Evolutionary conservation across 2,329 filamentous ascomycete species (phyloP), one percentile per base, ranked within the genome.

Genomic region (Lasiodiplodia sp.): DNA sequence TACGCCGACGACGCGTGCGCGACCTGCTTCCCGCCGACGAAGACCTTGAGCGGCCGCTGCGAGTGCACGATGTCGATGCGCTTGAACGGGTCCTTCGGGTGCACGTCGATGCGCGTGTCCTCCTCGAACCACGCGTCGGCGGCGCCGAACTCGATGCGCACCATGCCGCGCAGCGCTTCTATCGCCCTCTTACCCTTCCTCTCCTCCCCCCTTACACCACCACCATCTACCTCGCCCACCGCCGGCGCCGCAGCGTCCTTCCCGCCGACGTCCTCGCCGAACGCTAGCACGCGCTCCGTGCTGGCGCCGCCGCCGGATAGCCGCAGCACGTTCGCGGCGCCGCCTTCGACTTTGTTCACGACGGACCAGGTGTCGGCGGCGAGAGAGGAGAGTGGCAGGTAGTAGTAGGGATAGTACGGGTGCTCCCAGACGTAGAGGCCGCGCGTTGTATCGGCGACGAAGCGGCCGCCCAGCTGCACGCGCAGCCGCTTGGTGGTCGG

Each of bases 71-170:
- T 85, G 68, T 91, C 89, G 69, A 92, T 80, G 14, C 89, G 84
- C 71, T 89, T 89, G 78, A 86, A 91, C 0, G 89, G 89, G 66
- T 91, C 89, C 71, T 90, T 91, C 0, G 89, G 89, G 69, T 92
- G 89, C 3, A 87, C 82, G 72, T 84, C 85, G 67, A 91, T 85
- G 1, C 83, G 85, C 0, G 81, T 79, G 63, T 89, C 87, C 77
- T 91, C 89, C 73, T 89, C 88, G 71, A 84, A 84, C 84, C 84
- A 86, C 57, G 51, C 66, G 38, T 66, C 69, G 5, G 52, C 44
- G 2, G 72, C 73, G 5, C 69, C 51, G 62, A 79, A 79, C 28
- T 78, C 75, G 3, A 79, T 66, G 52, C 77, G 78, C 7, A 78
- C 72, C 12, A 79, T 72, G 12, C 74, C 71, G 4, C 71, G 68